Percentiles rank a stretch among this genome's conserved stretches.
These are phyloP conservation scores for Vairimorpha apis DNA, from an alignment of 371 early-diverging fungal genomes.

Conservation along the genomic window DNA sequence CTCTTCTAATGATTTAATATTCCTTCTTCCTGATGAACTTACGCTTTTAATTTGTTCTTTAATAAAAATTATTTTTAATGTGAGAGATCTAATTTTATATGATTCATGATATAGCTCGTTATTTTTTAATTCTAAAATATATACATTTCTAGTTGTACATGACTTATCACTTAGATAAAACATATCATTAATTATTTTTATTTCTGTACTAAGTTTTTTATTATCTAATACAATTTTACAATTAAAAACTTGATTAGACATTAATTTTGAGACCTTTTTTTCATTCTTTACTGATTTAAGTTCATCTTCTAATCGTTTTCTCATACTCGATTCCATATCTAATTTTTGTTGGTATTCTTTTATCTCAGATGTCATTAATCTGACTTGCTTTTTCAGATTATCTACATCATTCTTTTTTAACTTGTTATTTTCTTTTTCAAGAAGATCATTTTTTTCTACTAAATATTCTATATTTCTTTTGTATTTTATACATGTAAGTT, in stretches of 20 bases:
- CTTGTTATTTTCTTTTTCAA: slow-evolving; percentile 8
- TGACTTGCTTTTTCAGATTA: slow-evolving; percentile 51
- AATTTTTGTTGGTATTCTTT: slow-evolving; percentile 54
- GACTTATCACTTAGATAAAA: slow-evolving; percentile 17
- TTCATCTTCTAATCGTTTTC: slow-evolving; percentile 48
- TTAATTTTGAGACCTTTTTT: neutral
- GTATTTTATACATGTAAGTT: no score
- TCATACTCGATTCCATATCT: slow-evolving; percentile 41
- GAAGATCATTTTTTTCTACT: neutral
- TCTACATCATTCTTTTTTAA: slow-evolving; percentile 11
- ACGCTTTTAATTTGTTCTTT: slow-evolving; percentile 37
- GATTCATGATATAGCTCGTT: slow-evolving; percentile 49
- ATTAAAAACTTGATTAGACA: slow-evolving; percentile 18
- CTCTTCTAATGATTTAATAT: slow-evolving; percentile 40
- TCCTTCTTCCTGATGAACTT: slow-evolving; percentile 42
- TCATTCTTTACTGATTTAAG: slow-evolving; percentile 23
- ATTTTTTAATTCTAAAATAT: slow-evolving; percentile 40
- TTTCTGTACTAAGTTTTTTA: neutral
- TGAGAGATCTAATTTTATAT: slow-evolving; percentile 43
- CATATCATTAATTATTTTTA: slow-evolving; percentile 22
- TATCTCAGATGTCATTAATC: slow-evolving; percentile 42
- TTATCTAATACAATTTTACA: slow-evolving; percentile 3
- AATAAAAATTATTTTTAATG: slow-evolving; percentile 53
- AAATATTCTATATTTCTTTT: no score
- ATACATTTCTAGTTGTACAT: slow-evolving; percentile 29